Conservation (phyloP, 1,284 basidiomycete species). For the Heterobasidion annosum region DNA sequence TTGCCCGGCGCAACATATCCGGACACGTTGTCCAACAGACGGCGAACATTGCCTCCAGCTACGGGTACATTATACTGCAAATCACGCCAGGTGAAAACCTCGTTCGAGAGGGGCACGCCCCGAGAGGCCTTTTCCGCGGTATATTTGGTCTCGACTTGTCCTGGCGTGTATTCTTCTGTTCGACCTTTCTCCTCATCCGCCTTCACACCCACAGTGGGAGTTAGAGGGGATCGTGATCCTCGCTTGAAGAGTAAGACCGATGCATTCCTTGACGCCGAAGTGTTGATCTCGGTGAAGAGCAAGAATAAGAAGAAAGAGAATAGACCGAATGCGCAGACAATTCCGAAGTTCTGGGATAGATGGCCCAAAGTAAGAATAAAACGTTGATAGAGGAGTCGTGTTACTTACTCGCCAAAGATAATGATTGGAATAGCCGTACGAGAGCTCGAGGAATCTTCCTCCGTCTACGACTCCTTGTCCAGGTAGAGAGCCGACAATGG, state of each 20-base stretch:
- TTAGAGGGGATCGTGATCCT: conserved; percentile 15
- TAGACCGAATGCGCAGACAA: conserved; percentile 41
- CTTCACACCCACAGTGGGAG: not conserved
- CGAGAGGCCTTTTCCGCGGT: not conserved
- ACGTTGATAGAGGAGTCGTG: not conserved
- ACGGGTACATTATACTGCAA: conserved; percentile 56
- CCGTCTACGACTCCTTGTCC: conserved; percentile 41
- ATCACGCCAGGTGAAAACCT: conserved; percentile 59
- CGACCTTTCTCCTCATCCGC: conserved; percentile 14
- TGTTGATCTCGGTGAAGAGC: conserved; percentile 39
- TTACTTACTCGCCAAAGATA: conserved; percentile 61
- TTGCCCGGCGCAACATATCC: conserved; percentile 81
- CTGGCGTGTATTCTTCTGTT: not conserved
- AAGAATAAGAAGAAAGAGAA: conserved; percentile 40
- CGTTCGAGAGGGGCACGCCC: conserved; percentile 17
- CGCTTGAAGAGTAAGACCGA: conserved; percentile 34
- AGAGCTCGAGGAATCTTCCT: conserved; percentile 42
- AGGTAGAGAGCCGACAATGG: conserved; percentile 42
- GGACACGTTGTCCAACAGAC: conserved; percentile 70
- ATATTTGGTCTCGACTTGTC: not conserved
- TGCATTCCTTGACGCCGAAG: conserved; percentile 19
- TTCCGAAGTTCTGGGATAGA: conserved; percentile 39
- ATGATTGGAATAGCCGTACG: conserved; percentile 52
- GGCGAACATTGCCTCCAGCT: conserved; percentile 41
- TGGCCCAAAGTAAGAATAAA: conserved; percentile 3